Conservation (phyloP, 2,329 filamentous ascomycete species). For the Graphilbum fragrans region DNA sequence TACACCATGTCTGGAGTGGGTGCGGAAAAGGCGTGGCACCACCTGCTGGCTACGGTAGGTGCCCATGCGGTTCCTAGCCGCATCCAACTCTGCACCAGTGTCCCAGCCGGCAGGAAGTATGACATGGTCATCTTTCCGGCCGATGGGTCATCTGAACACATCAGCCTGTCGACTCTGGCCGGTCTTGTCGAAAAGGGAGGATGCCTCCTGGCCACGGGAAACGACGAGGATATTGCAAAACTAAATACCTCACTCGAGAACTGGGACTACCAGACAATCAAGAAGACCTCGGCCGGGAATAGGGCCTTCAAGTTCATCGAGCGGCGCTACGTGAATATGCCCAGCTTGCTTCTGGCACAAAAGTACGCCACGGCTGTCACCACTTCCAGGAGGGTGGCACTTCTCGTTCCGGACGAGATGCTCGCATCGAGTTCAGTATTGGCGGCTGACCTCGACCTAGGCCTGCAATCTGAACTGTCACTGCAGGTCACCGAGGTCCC, state of each 20-base stretch:
- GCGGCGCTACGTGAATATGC: no score
- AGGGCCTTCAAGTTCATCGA: no score
- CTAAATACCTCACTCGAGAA: no score
- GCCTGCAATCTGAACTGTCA: slow-evolving; percentile 1
- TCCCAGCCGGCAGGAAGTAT: neutral
- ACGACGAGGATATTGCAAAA: no score
- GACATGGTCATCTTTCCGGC: neutral
- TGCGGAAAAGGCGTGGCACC: slow-evolving; percentile 1
- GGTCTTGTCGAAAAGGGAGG: no score
- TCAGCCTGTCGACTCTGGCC: no score
- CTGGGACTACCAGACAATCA: no score
- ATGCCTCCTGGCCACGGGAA: no score
- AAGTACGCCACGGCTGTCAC: no score
- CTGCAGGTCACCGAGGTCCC: neutral
- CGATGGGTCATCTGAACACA: neutral
- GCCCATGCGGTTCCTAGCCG: slow-evolving; percentile 5
- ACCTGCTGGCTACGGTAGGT: neutral
- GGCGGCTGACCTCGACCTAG: neutral
- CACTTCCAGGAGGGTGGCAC: no score
- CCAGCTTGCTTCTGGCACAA: no score
- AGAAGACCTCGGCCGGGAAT: no score
- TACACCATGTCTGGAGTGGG: slow-evolving; percentile 17
- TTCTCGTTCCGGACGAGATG: slow-evolving; percentile 6
- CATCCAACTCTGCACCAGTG: neutral
- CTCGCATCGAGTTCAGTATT: neutral